Percentiles rank a stretch among this genome's conserved stretches.
These are phyloP conservation scores for Strobilomyces confusus DNA, from an alignment of 768 basidiomycete species.

Conservation along the genomic window DNA sequence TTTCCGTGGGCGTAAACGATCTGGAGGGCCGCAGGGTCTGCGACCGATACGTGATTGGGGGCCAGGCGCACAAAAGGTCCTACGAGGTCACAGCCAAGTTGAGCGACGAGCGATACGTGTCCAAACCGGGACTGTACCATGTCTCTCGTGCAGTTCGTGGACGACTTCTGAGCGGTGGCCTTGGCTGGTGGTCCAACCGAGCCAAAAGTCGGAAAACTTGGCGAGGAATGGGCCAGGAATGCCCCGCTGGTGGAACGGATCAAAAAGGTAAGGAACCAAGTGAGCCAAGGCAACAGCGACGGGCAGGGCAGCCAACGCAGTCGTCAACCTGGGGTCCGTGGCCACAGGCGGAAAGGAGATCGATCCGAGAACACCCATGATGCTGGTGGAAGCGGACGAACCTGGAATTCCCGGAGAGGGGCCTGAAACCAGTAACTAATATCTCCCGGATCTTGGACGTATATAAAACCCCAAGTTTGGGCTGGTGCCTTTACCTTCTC, in stretches of 20 bases:
- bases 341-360: constrained; percentile 3
- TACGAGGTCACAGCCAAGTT: constrained; percentile 20
- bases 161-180: constrained; percentile 76
- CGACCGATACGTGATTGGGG: constrained; percentile 73
- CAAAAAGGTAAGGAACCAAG: constrained; percentile 49
- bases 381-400: constrained; percentile 7
- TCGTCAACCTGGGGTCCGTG: not conserved
- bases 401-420: not conserved
- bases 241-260: constrained; percentile 54
- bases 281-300: constrained; percentile 26
- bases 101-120: not conserved
- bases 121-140: constrained; percentile 45
- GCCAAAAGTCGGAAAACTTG: constrained; percentile 69
- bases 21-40: constrained; percentile 72
- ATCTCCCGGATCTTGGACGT: not conserved
- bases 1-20: constrained; percentile 80
- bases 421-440: not conserved
- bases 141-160: constrained; percentile 67
- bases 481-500: too few species aligned
- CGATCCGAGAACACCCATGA: constrained; percentile 16
- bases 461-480: not conserved
- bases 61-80: constrained; percentile 68
- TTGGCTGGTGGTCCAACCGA: constrained; percentile 57
- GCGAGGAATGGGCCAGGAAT: constrained; percentile 72
- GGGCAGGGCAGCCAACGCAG: constrained; percentile 13